A percentile compares a stretch with the other conserved stretches of the same genome.
Conservation (phyloP, 2,329 filamentous ascomycete genomes). For the Paecilomyces variotii region DNA sequence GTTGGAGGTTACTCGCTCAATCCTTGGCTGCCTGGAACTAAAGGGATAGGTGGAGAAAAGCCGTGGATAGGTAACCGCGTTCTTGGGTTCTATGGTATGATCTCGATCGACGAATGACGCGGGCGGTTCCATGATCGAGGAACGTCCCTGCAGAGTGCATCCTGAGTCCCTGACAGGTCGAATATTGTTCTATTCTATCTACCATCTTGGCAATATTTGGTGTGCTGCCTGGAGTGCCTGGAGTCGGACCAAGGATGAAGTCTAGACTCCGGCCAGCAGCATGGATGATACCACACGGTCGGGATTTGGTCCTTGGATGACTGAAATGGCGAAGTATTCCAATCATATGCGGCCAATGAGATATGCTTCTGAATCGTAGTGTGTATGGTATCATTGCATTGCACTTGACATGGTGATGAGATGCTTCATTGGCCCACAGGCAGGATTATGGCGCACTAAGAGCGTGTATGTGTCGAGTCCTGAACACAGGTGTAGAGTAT, state of each 20-base stretch:
- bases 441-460: not conserved
- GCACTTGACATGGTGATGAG: not conserved
- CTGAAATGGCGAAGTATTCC: not conserved
- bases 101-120: not conserved
- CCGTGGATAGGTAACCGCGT: not conserved
- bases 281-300: not conserved
- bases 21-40: not conserved
- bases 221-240: not conserved
- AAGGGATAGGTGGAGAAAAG: not conserved
- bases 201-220: not conserved
- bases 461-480: not conserved
- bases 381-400: not conserved
- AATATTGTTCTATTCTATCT: not conserved
- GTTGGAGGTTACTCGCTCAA: not conserved
- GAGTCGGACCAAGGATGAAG: not conserved
- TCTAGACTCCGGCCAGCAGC: not conserved
- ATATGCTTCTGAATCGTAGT: not conserved
- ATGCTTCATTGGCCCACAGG: not conserved
- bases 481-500: not conserved
- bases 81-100: not conserved
- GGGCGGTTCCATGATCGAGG: not conserved
- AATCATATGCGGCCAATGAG: not conserved
- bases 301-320: not conserved
- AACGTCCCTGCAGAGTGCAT: not conserved
- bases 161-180: not conserved